Base-by-base conservation (phyloP, 345 rosid species). In the Rhodamnia rubescens region DNA sequence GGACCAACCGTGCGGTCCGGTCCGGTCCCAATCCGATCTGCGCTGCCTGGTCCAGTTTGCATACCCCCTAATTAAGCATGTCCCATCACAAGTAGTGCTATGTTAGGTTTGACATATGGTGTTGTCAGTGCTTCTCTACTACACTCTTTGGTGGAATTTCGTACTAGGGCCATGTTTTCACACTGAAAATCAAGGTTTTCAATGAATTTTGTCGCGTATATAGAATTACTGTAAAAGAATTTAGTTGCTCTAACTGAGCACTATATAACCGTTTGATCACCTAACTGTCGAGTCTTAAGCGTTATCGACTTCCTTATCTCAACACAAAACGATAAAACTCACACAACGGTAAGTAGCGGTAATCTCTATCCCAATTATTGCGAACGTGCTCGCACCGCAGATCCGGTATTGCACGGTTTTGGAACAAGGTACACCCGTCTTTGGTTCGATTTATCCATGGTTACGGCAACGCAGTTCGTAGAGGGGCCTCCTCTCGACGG, bases 181-280 rank as follows among this genome's bases (percentile, higher is more conserved):
- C 24, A 32, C 44, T 11, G 12, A 64, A 64, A 64, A 32, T 29
- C 0, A 4, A 64, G 75, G 22, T 16, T 64, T 64, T 64, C 0
- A 2, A 32, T 32, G 0, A 64, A 64, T 7, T 32, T 32, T 64
- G 22, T 9, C 1, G 3, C 32, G 10, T 2, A 4, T 32, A 32
- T 0, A 5, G 29, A 6, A 7, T 64, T 10, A 32, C 4, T 4
- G 6, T 1, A 1, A 29, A 16, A 7, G 6, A 32, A 29, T 64
- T 29, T 64, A 15, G 0, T 64, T 29, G 6, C 0, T 0, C 0
- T 5, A 5, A 29, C 11, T 29, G 75, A 32, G 75, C 24, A 64
- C 24, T 0, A 4, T 20, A 0, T 32, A 14, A 61, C 9, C 21
- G 1, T 15, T 0, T 61, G 1, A 16, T 64, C 1, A 64, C 24